Evolutionary conservation across 2,329 filamentous ascomycete species (phyloP).

Genomic region (Sarocladium brachiariae): DNA sequence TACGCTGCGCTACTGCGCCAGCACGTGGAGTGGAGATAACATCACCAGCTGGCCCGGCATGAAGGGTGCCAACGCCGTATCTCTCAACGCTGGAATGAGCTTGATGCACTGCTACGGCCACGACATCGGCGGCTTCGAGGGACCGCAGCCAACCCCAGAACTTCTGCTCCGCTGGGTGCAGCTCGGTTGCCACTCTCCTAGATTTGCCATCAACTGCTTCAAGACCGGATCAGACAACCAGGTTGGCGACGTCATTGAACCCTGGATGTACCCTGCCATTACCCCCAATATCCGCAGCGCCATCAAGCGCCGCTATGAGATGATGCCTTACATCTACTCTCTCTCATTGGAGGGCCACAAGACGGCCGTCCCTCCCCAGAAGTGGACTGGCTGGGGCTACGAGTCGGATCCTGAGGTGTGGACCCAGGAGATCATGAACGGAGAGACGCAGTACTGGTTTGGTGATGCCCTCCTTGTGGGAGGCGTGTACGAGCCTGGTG

Average conservation of each 20-base stretch:
- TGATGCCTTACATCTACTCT: constrained; percentile 67
- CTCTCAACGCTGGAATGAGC: constrained; percentile 60
- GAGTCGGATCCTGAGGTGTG: constrained; percentile 61
- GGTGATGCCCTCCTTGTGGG: constrained; percentile 60
- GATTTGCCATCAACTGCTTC: constrained; percentile 74
- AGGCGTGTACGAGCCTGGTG: constrained; percentile 58
- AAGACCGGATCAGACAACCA: constrained; percentile 62
- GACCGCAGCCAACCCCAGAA: constrained; percentile 63
- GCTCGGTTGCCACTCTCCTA: constrained; percentile 60
- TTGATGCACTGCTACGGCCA: constrained; percentile 65
- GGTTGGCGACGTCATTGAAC: constrained; percentile 67
- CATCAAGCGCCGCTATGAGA: constrained; percentile 64
- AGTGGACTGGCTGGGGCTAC: constrained; percentile 70
- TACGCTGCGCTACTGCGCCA: constrained; percentile 63
- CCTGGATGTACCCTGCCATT: constrained; percentile 69
- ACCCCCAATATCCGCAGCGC: constrained; percentile 55
- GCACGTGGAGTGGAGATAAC: constrained; percentile 70
- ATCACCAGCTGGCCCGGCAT: constrained; percentile 67
- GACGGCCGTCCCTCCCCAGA: constrained; percentile 55
- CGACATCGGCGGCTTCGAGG: constrained; percentile 71
- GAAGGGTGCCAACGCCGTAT: constrained; percentile 64
- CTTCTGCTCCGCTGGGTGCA: constrained; percentile 68
- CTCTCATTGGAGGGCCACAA: constrained; percentile 55
- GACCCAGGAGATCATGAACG: constrained; percentile 50
- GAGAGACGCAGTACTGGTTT: constrained; percentile 68